Percentiles rank a stretch among this genome's conserved stretches.
Conservation (phyloP, 2,329 filamentous ascomycete genomes). For the Colletotrichum spinosum region DNA sequence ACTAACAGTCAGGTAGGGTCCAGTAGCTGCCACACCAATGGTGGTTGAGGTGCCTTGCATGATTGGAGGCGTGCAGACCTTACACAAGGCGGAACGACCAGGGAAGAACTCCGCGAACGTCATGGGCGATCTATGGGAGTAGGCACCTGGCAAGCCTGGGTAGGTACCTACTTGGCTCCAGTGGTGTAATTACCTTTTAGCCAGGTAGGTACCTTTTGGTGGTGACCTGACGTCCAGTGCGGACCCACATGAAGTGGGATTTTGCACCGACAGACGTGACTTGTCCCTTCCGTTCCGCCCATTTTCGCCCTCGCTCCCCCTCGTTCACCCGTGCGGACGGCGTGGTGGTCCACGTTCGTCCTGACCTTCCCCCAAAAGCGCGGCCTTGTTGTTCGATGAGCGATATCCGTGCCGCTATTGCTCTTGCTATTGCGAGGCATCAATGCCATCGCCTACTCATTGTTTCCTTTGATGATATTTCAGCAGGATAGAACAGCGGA, state of each 20-base stretch:
- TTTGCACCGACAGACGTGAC: conserved; percentile 39
- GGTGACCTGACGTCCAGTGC: conserved; percentile 35
- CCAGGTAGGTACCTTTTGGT: not conserved
- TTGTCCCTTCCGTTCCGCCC: conserved; percentile 38
- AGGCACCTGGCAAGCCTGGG: conserved; percentile 5
- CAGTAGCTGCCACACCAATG: not conserved
- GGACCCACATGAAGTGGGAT: conserved; percentile 40
- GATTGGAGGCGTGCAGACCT: too few species aligned
- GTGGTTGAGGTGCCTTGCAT: too few species aligned
- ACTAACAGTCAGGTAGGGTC: too few species aligned
- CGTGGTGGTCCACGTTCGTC: not conserved
- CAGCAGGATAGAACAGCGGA: too few species aligned
- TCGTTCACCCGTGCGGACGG: conserved; percentile 10
- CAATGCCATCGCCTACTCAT: too few species aligned
- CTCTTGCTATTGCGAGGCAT: too few species aligned
- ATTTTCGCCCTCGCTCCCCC: conserved; percentile 34
- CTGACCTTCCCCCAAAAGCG: too few species aligned
- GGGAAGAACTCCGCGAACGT: conserved; percentile 17
- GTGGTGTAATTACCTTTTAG: too few species aligned
- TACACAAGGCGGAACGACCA: too few species aligned
- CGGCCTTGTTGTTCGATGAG: not conserved
- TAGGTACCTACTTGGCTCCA: not conserved
- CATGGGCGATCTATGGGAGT: conserved; percentile 16
- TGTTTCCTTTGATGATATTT: too few species aligned
- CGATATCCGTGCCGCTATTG: too few species aligned